Conservation (phyloP, 306 rosid genomes). For the Ormosia semicastrata region DNA sequence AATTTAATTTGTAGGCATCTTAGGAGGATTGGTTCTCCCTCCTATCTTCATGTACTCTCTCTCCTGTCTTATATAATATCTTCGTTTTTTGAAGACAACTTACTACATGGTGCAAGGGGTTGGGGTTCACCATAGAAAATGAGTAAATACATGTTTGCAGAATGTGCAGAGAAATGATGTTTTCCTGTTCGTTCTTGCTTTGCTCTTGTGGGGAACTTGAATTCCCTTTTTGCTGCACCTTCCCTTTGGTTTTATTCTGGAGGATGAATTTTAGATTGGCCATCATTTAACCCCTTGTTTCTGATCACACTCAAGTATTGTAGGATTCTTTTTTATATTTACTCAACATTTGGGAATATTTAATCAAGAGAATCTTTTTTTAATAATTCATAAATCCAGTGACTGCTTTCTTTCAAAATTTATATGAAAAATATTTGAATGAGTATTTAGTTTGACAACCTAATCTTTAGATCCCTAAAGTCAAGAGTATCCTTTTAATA, state of each 20-base stretch:
- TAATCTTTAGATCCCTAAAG: neutral
- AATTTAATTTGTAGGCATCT: neutral
- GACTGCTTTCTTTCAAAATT: neutral
- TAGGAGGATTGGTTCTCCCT: neutral
- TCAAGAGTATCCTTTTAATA: conserved; percentile 1
- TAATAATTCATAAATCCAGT: neutral
- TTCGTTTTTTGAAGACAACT: neutral
- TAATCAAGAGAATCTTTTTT: neutral
- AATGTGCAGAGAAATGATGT: neutral
- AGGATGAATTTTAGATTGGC: neutral
- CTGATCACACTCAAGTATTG: neutral
- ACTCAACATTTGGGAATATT: neutral
- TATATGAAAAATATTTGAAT: neutral
- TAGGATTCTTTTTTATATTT: neutral
- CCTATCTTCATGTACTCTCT: neutral
- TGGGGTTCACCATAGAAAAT: neutral
- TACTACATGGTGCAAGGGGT: neutral
- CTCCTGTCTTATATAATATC: neutral
- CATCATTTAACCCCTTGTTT: neutral
- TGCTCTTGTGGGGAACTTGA: neutral
- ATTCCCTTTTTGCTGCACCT: neutral
- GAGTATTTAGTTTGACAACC: neutral
- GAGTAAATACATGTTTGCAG: neutral
- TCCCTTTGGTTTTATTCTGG: neutral
- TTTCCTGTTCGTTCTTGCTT: neutral